Evolutionary conservation across 2,329 filamentous ascomycete genomes (phyloP).

Genomic region (Sporothrix humicola): DNA sequence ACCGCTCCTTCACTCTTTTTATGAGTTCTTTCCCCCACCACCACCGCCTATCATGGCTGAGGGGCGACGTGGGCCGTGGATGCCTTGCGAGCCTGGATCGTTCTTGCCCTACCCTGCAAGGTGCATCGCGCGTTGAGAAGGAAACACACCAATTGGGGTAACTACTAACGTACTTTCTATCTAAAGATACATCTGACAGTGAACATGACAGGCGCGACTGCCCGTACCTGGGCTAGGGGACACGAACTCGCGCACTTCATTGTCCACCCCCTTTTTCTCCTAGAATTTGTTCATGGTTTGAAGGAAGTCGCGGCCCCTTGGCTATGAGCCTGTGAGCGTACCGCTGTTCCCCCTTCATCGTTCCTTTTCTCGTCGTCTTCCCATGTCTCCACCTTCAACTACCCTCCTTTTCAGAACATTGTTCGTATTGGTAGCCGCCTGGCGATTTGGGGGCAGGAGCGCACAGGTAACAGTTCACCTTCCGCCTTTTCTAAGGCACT

Average conservation of each 20-base stretch:
- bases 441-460: background rate
- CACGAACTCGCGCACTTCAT: background rate
- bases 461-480: background rate
- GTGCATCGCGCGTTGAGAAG: background rate
- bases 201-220: too few species aligned
- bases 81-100: slow-evolving; percentile 26
- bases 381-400: slow-evolving; percentile 1
- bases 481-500: background rate
- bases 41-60: slow-evolving; percentile 4
- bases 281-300: background rate
- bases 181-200: too few species aligned
- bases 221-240: background rate
- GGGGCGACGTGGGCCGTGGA: slow-evolving; percentile 25
- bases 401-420: background rate
- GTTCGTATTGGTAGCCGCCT: background rate
- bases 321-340: background rate
- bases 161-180: too few species aligned
- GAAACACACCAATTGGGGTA: background rate
- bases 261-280: background rate
- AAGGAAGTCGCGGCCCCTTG: background rate
- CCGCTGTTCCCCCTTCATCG: background rate
- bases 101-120: slow-evolving; percentile 11
- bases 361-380: background rate
- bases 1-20: slow-evolving; percentile 1
- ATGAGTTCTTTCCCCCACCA: background rate